Evolutionary conservation across 345 rosid genomes (phyloP), one percentile per base, ranked within the genome.

Genomic region (Acer campestre): DNA sequence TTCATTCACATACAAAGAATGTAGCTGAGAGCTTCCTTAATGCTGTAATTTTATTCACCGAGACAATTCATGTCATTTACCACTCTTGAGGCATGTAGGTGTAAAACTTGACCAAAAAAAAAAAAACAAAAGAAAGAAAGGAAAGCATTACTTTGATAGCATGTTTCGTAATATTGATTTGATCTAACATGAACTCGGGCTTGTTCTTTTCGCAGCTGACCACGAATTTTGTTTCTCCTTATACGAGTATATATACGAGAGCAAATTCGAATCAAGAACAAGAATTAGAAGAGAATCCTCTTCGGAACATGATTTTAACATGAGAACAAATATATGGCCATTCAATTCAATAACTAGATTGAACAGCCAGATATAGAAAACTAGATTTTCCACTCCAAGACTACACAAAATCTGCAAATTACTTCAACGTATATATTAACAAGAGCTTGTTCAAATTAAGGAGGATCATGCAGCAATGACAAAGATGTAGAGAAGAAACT

Each of bases 331-430:
- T 49, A 0, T 49, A 6, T 13, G 16, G 16, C 55, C 31, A 25
- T 25, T 25, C 25, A 25, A 25, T 25, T 25, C 25, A 25, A 25
- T 25, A 25, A 25, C 25, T 25, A 25, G 25, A 25, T 25, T 25
- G 25, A 25, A 25, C 25, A 25, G 25, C 25, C 25, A 25, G 25
- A 25, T 25, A 25, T 25, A 25, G 25, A 25, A 25, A 25, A 84
- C 77, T 10, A 84, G 73, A 23, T 71, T n/a, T n/a, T n/a, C n/a
- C n/a, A n/a, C n/a, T n/a, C n/a, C 22, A 0, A 82, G 70, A 56
- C 4, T 22, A 6, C 72, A 20, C 12, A 82, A 59, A 53, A 67
- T 51, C 85, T 82, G 83, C 20, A 72, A 53, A 56, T 51, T n/a
- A 79, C 3, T n/a, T 46, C 59, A 67, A 6, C 56, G 68, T 80